Conservation (phyloP, 495 filamentous ascomycete species). For the Trichoderma orchidacearum region DNA sequence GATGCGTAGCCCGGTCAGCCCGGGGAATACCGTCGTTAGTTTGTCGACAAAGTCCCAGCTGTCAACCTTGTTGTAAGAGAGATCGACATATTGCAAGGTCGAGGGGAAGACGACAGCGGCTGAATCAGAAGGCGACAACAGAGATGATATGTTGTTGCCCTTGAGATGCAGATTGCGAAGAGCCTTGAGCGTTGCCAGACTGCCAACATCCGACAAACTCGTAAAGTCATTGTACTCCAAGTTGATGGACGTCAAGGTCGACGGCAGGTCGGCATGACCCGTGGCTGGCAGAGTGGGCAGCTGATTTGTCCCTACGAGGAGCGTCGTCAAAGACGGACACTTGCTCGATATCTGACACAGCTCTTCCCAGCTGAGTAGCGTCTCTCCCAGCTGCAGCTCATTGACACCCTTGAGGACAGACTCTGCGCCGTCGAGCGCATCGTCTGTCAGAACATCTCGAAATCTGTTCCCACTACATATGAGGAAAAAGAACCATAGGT, state of each 20-base stretch:
- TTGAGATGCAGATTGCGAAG: slow-evolving; percentile 51
- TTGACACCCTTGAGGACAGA: slow-evolving; percentile 40
- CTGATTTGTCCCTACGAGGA: slow-evolving; percentile 37
- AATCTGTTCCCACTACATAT: slow-evolving; percentile 66
- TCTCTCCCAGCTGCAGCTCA: slow-evolving; percentile 62
- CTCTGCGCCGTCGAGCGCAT: slow-evolving; percentile 15
- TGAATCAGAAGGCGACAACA: slow-evolving; percentile 9
- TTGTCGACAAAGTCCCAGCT: slow-evolving; percentile 58
- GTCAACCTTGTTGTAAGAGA: slow-evolving; percentile 66
- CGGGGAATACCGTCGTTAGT: slow-evolving; percentile 51
- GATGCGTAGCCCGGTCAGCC: slow-evolving; percentile 57
- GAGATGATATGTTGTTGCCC: slow-evolving; percentile 34
- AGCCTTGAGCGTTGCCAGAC: slow-evolving; percentile 40
- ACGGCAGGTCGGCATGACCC: slow-evolving; percentile 30
- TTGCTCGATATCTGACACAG: slow-evolving; percentile 33
- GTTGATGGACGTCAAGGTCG: slow-evolving; percentile 40
- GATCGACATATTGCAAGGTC: slow-evolving; percentile 51
- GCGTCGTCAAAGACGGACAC: slow-evolving; percentile 46
- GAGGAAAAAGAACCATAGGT: not conserved
- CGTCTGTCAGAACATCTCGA: slow-evolving; percentile 22
- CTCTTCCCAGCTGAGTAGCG: slow-evolving; percentile 58
- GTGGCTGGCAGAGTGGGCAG: slow-evolving; percentile 24
- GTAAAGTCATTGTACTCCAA: slow-evolving; percentile 67
- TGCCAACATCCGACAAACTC: slow-evolving; percentile 40
- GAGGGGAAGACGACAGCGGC: slow-evolving; percentile 12